A percentile compares a stretch with the other conserved stretches of the same genome.
Evolutionary conservation across 768 basidiomycete species (phyloP).

Genomic region (Psilocybe azurescens): DNA sequence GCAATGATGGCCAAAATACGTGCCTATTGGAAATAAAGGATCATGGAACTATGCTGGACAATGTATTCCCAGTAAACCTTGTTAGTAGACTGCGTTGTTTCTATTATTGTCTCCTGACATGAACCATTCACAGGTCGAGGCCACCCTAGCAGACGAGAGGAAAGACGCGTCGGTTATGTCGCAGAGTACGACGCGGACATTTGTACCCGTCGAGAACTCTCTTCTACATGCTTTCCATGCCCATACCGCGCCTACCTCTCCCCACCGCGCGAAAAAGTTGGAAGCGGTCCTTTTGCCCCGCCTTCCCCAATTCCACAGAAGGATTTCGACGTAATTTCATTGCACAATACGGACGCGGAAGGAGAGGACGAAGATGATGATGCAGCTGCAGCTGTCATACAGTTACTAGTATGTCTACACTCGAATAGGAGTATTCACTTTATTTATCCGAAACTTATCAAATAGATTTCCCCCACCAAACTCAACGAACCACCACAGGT

Average conservation of each 20-base stretch:
- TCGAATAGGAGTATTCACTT: not conserved
- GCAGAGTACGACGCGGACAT: not conserved
- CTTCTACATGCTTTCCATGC: constrained; percentile 5
- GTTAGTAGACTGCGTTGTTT: not conserved
- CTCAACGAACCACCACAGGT: not conserved
- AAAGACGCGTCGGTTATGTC: constrained; percentile 1
- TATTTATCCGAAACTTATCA: not conserved
- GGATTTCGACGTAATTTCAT: constrained; percentile 10
- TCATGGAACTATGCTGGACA: not conserved
- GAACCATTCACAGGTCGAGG: not conserved
- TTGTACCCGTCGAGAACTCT: constrained; percentile 5
- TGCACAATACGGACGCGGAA: constrained; percentile 22
- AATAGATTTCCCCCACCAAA: not conserved
- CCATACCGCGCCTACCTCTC: constrained; percentile 1
- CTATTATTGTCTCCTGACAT: not conserved
- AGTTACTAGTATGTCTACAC: constrained; percentile 19
- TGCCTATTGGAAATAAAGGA: not conserved
- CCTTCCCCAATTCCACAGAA: not conserved
- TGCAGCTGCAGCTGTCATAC: constrained; percentile 21
- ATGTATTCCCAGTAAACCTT: not conserved
- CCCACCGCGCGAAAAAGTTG: not conserved
- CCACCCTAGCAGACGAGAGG: not conserved
- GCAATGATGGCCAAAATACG: not conserved
- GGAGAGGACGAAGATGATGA: constrained; percentile 27
- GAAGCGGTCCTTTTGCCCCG: not conserved